phyloP scores from a whole-genome alignment of 768 basidiomycete genomes.

The Lentinula edodes region DNA sequence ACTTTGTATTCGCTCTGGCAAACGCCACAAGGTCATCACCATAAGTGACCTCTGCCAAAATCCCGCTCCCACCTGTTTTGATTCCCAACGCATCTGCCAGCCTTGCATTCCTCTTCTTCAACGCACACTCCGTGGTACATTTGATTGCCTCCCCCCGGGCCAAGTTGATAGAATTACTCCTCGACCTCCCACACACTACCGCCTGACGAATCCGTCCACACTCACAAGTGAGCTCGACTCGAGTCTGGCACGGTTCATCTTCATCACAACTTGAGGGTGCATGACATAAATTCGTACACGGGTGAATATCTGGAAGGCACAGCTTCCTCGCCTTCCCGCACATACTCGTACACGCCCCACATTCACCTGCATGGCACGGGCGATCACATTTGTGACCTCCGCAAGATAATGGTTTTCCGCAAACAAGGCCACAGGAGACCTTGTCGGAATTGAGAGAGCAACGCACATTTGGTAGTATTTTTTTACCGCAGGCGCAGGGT shows the following conservation, averaged over 20 bases:
- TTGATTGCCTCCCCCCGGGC: constrained; percentile 36
- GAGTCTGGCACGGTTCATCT: constrained; percentile 64
- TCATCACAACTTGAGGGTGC: constrained; percentile 85
- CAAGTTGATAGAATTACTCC: constrained; percentile 38
- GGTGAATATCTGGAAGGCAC: constrained; percentile 71
- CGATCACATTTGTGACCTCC: constrained; percentile 88
- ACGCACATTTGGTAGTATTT: constrained; percentile 66
- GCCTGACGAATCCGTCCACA: constrained; percentile 80
- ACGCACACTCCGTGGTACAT: constrained; percentile 78
- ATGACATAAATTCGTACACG: constrained; percentile 77
- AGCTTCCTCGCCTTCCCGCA: constrained; percentile 86
- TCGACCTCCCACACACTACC: constrained; percentile 63
- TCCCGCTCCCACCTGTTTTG: constrained; percentile 42
- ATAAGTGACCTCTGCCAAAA: constrained; percentile 28
- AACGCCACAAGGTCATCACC: constrained; percentile 56
- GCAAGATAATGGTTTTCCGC: constrained; percentile 76
- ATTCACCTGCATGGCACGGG: constrained; percentile 77
- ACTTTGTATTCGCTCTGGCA: constrained; percentile 57
- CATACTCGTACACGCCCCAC: constrained; percentile 66
- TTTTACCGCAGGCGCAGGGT: constrained; percentile 87
- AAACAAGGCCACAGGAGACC: constrained; percentile 79
- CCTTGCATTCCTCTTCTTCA: constrained; percentile 82
- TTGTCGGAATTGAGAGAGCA: constrained; percentile 77
- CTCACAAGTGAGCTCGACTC: constrained; percentile 67
- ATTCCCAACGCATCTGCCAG: constrained; percentile 93